Base-by-base conservation (phyloP, 352 stramenopile genomes). In the Pseudoperonospora humuli region DNA sequence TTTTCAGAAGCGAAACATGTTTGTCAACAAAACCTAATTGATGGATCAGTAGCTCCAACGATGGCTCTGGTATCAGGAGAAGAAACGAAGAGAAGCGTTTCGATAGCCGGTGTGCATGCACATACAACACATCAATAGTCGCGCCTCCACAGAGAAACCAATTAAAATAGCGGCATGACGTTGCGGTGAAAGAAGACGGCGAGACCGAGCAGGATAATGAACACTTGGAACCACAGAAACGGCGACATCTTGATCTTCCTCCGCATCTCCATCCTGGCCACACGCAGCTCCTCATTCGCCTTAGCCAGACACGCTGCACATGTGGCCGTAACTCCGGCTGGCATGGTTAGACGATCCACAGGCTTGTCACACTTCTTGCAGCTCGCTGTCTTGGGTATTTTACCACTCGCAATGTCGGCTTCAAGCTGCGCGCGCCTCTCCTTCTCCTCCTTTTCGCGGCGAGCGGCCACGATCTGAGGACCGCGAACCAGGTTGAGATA, bases 401-500 rank as follows among this genome's bases (percentile, higher is more conserved):
- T 74, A 26, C 72, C 74, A 29, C 60, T 68, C n/a, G 66, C 56
- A 40, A 68, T 67, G 49, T 85, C 64, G 2, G 57, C 56, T 27
- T 77, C 62, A 26, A 80, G 60, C 50, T 74, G 55, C 19, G 49
- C 61, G 29, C 60, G 50, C 13, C 63, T 63, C 39, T 73, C 73
- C 27, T 60, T 64, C 33, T 83, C 70, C 41, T 83, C 67, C 54
- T 81, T 68, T 51, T 69, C 48, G 9, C 45, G 56, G 18, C 69
- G 56, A 46, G 75, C 66, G 21, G 54, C 57, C 43, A 71, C 50
- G 20, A 88, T 53, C 38, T 67, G 70, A 33, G 77, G 77, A 0
- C 74, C 77, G 43, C 77, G 77, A 46, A 89, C 57, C 11, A 86
- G 46, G 57, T 79, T 85, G 31, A 89, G 59, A 57, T 89, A 89